Conservation (phyloP, 441 rosid genomes). For the Rhodomyrtus psidioides region DNA sequence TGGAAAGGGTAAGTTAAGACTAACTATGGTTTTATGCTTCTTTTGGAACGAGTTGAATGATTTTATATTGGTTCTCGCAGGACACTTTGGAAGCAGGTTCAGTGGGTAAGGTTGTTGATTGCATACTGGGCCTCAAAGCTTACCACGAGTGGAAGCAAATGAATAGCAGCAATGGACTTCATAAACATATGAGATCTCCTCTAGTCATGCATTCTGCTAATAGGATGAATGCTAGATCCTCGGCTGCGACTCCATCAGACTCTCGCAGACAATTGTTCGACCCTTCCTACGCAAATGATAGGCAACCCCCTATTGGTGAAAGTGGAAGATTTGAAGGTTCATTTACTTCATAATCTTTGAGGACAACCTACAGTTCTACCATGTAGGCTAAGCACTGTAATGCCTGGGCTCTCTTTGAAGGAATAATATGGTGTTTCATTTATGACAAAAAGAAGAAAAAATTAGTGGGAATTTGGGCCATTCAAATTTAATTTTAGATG, state of each 20-base stretch:
- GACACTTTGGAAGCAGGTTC: slow-evolving; percentile 76
- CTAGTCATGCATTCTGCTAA: slow-evolving; percentile 37
- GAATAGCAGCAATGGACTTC: slow-evolving; percentile 35
- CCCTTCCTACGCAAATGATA: slow-evolving; percentile 30
- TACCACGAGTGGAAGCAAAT: slow-evolving; percentile 60
- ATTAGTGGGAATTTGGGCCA: background rate
- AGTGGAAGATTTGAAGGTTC: slow-evolving; percentile 42
- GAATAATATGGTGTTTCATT: background rate
- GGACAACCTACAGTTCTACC: background rate
- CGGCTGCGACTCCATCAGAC: slow-evolving; percentile 19
- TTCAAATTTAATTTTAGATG: background rate
- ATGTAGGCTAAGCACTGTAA: background rate
- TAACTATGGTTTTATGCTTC: background rate
- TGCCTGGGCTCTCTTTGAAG: background rate
- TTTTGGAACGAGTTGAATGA: background rate
- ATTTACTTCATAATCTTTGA: background rate
- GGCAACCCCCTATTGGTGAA: slow-evolving; percentile 21
- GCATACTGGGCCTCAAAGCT: slow-evolving; percentile 68
- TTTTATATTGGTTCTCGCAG: slow-evolving; percentile 15
- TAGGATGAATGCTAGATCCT: slow-evolving; percentile 21
- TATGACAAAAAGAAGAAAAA: background rate
- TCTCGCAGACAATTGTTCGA: slow-evolving; percentile 50
- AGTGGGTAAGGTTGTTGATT: slow-evolving; percentile 72
- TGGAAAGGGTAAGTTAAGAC: slow-evolving; percentile 56
- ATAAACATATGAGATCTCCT: slow-evolving; percentile 58